Conservation (phyloP, 371 early-diverging fungal genomes). For the Racocetra persica region DNA sequence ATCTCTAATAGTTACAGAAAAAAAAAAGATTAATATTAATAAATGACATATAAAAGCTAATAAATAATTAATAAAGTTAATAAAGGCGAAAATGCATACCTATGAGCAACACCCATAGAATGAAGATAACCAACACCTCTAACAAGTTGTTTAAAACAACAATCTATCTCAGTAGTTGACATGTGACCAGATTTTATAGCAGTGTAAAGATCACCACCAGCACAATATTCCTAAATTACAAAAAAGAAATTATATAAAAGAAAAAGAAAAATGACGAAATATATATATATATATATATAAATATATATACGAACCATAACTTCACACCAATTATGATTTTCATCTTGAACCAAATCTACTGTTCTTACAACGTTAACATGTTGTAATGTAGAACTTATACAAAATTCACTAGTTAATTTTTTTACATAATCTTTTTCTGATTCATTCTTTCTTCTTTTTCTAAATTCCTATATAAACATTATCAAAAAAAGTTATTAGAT, state of each 20-base stretch:
- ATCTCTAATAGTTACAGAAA: conserved; percentile 55
- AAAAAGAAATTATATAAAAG: conserved; percentile 38
- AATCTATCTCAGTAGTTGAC: conserved; percentile 77
- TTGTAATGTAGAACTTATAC: conserved; percentile 86
- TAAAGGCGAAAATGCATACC: conserved; percentile 48
- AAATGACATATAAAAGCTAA: neutral
- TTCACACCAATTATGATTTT: conserved; percentile 86
- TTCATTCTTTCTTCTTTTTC: conserved; percentile 85
- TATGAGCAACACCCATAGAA: conserved; percentile 94
- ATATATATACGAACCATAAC: conserved; percentile 87
- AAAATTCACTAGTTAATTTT: conserved; percentile 87
- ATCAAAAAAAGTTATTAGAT: neutral
- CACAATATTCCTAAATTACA: conserved; percentile 62
- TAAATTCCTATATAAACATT: conserved; percentile 65
- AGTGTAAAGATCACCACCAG: conserved; percentile 86
- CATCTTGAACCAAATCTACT: conserved; percentile 89
- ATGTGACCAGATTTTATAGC: conserved; percentile 76
- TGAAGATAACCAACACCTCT: conserved; percentile 90
- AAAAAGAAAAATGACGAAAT: conserved; percentile 42
- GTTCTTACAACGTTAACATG: conserved; percentile 92
- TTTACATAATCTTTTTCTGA: conserved; percentile 91
- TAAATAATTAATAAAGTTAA: neutral
- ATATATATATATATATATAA: too few relatives aligned
- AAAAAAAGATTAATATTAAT: neutral
- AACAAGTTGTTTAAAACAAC: conserved; percentile 94